phyloP scores from a whole-genome alignment of 345 rosid species.

The Pugionium cornutum region DNA sequence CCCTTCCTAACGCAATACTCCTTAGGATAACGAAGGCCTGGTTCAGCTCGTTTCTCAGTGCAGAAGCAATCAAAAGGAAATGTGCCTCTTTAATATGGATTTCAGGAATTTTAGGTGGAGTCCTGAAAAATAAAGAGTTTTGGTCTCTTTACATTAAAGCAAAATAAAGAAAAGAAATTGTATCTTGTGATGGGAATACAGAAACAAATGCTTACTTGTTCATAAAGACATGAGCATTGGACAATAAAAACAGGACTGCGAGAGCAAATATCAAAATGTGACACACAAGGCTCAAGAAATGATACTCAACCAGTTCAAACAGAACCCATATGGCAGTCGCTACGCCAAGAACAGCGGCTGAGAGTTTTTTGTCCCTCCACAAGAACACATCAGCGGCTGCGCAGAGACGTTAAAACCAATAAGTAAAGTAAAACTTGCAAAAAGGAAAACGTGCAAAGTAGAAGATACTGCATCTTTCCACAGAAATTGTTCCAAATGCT shows the following conservation, averaged over 20 bases:
- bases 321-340: constrained; percentile 75
- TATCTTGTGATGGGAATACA: background rate
- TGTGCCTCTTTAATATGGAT: constrained; percentile 67
- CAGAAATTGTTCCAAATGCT: constrained; percentile 12
- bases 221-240: constrained; percentile 63
- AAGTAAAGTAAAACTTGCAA: background rate
- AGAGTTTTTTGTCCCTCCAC: constrained; percentile 84
- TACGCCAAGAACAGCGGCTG: constrained; percentile 61
- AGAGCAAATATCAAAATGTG: constrained; percentile 62
- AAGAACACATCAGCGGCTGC: constrained; percentile 86
- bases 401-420: background rate
- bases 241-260: constrained; percentile 59
- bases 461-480: background rate
- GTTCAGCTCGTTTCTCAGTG: constrained; percentile 58
- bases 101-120: constrained; percentile 66
- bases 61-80: constrained; percentile 58
- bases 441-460: background rate
- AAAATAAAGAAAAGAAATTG: background rate
- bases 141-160: background rate
- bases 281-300: constrained; percentile 64
- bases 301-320: constrained; percentile 73
- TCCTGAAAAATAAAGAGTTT: constrained; percentile 34
- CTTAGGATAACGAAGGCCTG: constrained; percentile 50
- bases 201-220: constrained; percentile 52
- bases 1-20: constrained; percentile 66